Conservation (phyloP, 495 filamentous ascomycete genomes). For the Cladorrhinum samala region DNA sequence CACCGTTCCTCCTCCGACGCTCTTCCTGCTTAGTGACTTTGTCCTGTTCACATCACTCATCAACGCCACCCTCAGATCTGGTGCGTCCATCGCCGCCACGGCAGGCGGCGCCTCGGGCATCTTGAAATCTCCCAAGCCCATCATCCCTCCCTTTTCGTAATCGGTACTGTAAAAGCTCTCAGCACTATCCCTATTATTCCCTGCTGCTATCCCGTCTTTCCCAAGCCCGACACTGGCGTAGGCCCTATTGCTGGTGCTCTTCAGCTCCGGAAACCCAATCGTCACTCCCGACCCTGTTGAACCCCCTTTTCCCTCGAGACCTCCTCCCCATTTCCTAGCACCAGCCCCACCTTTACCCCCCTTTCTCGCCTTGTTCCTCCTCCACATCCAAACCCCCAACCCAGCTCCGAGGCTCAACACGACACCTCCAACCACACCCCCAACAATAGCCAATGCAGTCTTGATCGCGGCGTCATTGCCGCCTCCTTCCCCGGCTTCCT, state of each 20-base stretch:
- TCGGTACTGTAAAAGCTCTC: neutral
- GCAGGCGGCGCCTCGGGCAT: neutral
- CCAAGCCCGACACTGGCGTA: constrained; percentile 3
- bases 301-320: constrained; percentile 7
- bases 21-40: neutral
- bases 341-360: constrained; percentile 1
- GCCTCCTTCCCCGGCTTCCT: constrained; percentile 28
- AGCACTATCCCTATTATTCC: neutral
- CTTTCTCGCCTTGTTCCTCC: constrained; percentile 15
- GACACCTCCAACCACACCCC: constrained; percentile 36
- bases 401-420: constrained; percentile 31
- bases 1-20: neutral
- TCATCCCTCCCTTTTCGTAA: neutral
- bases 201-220: neutral
- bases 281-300: neutral
- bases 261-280: constrained; percentile 4
- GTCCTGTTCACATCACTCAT: neutral
- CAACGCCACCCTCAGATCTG: neutral
- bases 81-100: neutral
- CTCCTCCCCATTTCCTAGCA: constrained; percentile 26
- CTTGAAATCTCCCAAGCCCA: neutral
- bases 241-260: constrained; percentile 5
- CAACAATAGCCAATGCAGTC: constrained; percentile 35
- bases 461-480: constrained; percentile 23
- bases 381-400: constrained; percentile 28